These are phyloP conservation scores for Metschnikowia dekortorum DNA, from an alignment of 805 yeast species.

Conservation along the genomic window DNA sequence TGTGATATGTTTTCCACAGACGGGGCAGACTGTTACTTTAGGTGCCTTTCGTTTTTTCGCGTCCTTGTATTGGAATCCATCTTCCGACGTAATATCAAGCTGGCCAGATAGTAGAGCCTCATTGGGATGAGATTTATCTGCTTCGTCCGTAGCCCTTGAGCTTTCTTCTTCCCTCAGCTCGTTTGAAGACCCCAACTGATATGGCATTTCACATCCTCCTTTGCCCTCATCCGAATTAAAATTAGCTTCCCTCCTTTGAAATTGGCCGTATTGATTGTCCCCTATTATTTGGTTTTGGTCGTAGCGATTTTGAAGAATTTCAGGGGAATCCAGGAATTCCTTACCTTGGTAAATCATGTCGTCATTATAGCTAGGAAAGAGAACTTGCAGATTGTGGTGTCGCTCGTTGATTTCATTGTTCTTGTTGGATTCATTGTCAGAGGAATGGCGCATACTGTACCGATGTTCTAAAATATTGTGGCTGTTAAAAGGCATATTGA, in stretches of 20 bases:
- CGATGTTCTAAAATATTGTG: background rate
- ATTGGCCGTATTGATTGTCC: background rate
- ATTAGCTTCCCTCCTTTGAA: background rate
- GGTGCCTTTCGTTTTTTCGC: slow-evolving; percentile 24
- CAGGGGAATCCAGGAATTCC: background rate
- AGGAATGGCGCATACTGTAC: background rate
- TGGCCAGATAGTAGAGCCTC: background rate
- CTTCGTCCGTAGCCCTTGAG: background rate
- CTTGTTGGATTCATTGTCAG: background rate
- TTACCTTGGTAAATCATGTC: background rate
- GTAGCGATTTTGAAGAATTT: background rate
- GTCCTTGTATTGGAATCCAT: background rate
- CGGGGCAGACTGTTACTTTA: slow-evolving; percentile 36
- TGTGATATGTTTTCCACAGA: slow-evolving; percentile 39
- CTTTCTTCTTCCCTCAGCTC: background rate
- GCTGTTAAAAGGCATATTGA: background rate
- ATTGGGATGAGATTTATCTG: background rate
- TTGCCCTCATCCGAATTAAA: slow-evolving; percentile 1
- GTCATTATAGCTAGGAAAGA: background rate
- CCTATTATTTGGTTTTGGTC: background rate
- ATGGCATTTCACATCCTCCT: background rate
- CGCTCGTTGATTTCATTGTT: background rate
- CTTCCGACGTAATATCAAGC: background rate
- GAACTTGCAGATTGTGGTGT: slow-evolving; percentile 2
- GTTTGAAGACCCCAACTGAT: background rate